Base-by-base conservation (phyloP, 352 stramenopile species). In the Globisporangium canariense region DNA sequence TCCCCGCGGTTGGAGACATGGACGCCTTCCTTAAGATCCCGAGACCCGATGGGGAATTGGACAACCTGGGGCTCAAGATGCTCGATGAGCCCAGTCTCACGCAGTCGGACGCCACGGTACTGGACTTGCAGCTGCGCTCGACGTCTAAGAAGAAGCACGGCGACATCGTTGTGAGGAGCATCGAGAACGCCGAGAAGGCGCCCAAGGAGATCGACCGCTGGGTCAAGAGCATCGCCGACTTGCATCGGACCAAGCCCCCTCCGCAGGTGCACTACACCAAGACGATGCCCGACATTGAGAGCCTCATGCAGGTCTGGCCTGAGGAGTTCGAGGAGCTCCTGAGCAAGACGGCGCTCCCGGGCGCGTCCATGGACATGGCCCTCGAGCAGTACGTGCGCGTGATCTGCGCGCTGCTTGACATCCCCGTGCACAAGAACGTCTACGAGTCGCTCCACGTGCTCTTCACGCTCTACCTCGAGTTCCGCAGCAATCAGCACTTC, bases 21-120 rank as follows among this genome's bases (percentile, higher is more conserved):
- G 96, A 99, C 68, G 81, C 94, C 9, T 98, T 99, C 72, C 73
- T 99, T 49, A 99, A 98, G 73, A 91, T 98, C 43, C 93, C 94
- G 28, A 89, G 94, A n/a, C 93, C 95, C 5, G 93, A 98, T 70
- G 82, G 79, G 13, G 81, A 97, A 52, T 43, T 72, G 0, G 94
- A 98, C 71, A 75, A 95, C 58, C 68, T 98, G 4, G 96, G 94
- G 0, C 82, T 98, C 50, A 97, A 95, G 68, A 89, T 97, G 65
- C 78, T 99, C 14, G 94, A 98, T 69, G 96, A 99, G 65, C 94
- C 96, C 11, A 86, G 82, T 25, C 71, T 97, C 7, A 83, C 70
- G 22, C 96, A 99, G 67, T 98, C 91, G 43, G 96, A 99, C 67
- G 81, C 94, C 9, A 98, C 96, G 4, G 93, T 99, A 8, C 77